A percentile compares a stretch with the other conserved stretches of the same genome.
Conservation (phyloP, 805 yeast genomes). For the Wickerhamiella kazuoi region DNA sequence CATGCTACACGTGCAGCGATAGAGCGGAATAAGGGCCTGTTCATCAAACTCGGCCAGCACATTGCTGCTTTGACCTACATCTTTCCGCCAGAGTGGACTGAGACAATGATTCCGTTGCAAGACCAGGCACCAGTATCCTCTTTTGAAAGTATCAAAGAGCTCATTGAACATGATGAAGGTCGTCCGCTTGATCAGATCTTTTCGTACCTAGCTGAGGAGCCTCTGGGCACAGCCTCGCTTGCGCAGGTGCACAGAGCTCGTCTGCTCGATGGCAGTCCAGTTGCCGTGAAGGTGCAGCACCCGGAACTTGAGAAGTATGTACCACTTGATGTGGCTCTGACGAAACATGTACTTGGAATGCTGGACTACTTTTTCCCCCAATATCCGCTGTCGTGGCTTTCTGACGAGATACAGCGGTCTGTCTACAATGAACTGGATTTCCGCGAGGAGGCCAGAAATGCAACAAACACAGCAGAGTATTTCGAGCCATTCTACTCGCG, state of each 20-base stretch:
- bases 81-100: constrained; percentile 87
- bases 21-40: constrained; percentile 78
- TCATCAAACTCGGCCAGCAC: constrained; percentile 90
- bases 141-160: constrained; percentile 42
- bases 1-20: constrained; percentile 59
- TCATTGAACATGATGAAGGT: constrained; percentile 58
- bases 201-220: constrained; percentile 43
- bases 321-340: constrained; percentile 71
- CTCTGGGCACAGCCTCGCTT: constrained; percentile 88
- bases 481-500: constrained; percentile 36
- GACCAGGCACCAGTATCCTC: constrained; percentile 77
- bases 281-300: constrained; percentile 91
- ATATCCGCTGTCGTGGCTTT: constrained; percentile 87
- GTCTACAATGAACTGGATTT: constrained; percentile 87
- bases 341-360: constrained; percentile 53
- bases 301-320: constrained; percentile 76
- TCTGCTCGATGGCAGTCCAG: constrained; percentile 44
- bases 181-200: constrained; percentile 43
- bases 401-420: constrained; percentile 75
- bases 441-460: constrained; percentile 68
- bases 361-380: constrained; percentile 77
- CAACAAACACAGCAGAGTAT: constrained; percentile 48
- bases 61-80: constrained; percentile 80
- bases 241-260: constrained; percentile 88
- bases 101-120: constrained; percentile 81